A percentile compares a stretch with the other conserved stretches of the same genome.
Conservation (phyloP, 2,329 filamentous ascomycete genomes). For the Davidsoniella eucalypti region DNA sequence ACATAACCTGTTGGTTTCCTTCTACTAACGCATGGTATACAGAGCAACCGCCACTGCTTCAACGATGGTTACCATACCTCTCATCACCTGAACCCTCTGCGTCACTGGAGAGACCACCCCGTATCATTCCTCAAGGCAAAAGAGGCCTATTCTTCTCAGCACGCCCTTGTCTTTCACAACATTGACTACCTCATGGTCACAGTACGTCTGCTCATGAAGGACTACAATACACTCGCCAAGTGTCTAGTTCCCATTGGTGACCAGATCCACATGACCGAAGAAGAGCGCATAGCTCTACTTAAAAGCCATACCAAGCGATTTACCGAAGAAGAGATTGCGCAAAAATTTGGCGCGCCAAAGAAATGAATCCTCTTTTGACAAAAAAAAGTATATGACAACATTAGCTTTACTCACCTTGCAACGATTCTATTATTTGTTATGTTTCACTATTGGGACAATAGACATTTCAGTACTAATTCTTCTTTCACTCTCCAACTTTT, state of each 20-base stretch:
- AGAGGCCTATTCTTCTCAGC: constrained; percentile 45
- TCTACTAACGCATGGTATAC: constrained; percentile 12
- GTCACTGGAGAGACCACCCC: constrained; percentile 72
- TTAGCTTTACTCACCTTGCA: no score
- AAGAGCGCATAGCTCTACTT: constrained; percentile 47
- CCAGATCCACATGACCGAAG: constrained; percentile 49
- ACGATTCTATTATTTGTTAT: no score
- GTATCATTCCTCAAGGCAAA: constrained; percentile 56
- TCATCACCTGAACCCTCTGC: constrained; percentile 60
- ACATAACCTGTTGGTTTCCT: background rate
- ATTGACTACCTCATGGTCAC: constrained; percentile 72
- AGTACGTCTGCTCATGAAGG: constrained; percentile 47
- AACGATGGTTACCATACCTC: constrained; percentile 74
- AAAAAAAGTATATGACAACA: no score
- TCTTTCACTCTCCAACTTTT: no score
- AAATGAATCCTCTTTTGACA: background rate
- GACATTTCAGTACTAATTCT: no score
- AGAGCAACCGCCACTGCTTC: constrained; percentile 71
- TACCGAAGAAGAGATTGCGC: constrained; percentile 43
- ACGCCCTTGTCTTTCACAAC: constrained; percentile 62
- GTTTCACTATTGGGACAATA: no score
- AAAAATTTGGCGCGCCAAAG: constrained; percentile 29
- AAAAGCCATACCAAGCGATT: constrained; percentile 49
- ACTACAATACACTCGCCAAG: constrained; percentile 52
- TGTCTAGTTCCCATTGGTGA: constrained; percentile 59